Percentiles rank a stretch among this genome's conserved stretches.
These are phyloP conservation scores for Tephrocybe sp. DNA, from an alignment of 768 basidiomycete species.

Conservation along the genomic window DNA sequence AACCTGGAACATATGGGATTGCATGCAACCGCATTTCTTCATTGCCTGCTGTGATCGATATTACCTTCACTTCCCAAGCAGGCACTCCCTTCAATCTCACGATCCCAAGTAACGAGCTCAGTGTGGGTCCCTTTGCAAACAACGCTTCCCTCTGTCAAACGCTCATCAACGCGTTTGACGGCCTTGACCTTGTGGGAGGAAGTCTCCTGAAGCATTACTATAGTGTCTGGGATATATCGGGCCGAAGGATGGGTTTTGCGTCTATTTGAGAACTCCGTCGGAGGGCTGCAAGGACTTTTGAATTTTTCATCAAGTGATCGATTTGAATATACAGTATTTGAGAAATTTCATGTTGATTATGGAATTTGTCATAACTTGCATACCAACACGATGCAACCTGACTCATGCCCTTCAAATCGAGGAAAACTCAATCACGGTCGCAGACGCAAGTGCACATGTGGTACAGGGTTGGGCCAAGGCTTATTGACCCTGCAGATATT, in stretches of 20 bases:
- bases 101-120: slow-evolving; percentile 55
- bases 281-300: no score
- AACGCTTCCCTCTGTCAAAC: slow-evolving; percentile 51
- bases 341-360: no score
- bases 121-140: slow-evolving; percentile 53
- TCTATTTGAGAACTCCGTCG: slow-evolving; percentile 34
- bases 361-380: no score
- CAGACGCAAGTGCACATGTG: no score
- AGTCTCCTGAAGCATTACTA: slow-evolving; percentile 61
- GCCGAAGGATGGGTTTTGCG: slow-evolving; percentile 50
- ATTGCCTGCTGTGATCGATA: slow-evolving; percentile 49
- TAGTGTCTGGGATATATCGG: slow-evolving; percentile 54
- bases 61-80: slow-evolving; percentile 49
- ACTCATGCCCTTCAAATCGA: no score
- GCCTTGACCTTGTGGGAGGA: slow-evolving; percentile 48
- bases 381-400: no score
- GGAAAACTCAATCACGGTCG: no score
- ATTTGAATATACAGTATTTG: no score
- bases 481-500: no score
- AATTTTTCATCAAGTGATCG: no score
- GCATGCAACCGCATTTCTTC: slow-evolving; percentile 44
- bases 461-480: no score
- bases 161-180: slow-evolving; percentile 57
- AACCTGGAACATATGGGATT: slow-evolving; percentile 55
- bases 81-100: slow-evolving; percentile 53